Evolutionary conservation across 2,329 filamentous ascomycete genomes (phyloP).

Genomic region (Huntiella abstrusa): DNA sequence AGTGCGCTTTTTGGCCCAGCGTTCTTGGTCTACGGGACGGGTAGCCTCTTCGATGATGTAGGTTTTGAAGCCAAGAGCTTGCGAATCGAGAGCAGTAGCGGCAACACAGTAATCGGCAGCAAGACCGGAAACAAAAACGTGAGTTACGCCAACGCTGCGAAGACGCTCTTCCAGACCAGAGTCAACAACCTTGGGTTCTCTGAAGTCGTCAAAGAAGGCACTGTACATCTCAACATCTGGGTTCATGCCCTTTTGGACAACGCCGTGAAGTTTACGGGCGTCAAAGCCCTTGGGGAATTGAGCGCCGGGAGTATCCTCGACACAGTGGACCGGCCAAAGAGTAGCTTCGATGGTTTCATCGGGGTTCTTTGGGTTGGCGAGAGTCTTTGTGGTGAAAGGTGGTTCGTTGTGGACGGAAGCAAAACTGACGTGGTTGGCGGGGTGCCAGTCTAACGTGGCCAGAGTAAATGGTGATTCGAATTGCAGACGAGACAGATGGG

Average conservation of each 20-base stretch:
- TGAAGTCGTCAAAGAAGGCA: slow-evolving; percentile 70
- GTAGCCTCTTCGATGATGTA: slow-evolving; percentile 66
- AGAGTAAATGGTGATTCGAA: slow-evolving; percentile 32
- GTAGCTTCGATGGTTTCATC: slow-evolving; percentile 44
- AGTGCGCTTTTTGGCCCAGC: slow-evolving; percentile 34
- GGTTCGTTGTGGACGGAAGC: slow-evolving; percentile 51
- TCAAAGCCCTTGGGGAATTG: slow-evolving; percentile 57
- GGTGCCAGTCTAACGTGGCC: slow-evolving; percentile 89
- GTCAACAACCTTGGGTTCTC: slow-evolving; percentile 36
- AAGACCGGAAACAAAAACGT: slow-evolving; percentile 67
- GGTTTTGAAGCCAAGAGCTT: slow-evolving; percentile 54
- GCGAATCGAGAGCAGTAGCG: slow-evolving; percentile 61
- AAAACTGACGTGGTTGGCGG: slow-evolving; percentile 69
- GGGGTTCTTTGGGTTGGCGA: slow-evolving; percentile 47
- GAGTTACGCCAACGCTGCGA: slow-evolving; percentile 39
- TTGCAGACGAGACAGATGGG: slow-evolving; percentile 58
- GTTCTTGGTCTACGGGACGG: slow-evolving; percentile 44
- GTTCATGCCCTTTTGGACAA: slow-evolving; percentile 65
- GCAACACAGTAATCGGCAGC: slow-evolving; percentile 84
- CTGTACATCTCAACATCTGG: slow-evolving; percentile 78
- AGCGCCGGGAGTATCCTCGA: slow-evolving; percentile 54
- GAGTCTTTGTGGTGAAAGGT: slow-evolving; percentile 44
- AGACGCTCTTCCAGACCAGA: slow-evolving; percentile 44
- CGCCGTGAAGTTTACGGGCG: slow-evolving; percentile 33
- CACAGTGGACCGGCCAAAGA: slow-evolving; percentile 84